Percentiles rank a stretch among this genome's conserved stretches.
phyloP scores from a whole-genome alignment of 768 basidiomycete species.

The Naganishia friedmannii region DNA sequence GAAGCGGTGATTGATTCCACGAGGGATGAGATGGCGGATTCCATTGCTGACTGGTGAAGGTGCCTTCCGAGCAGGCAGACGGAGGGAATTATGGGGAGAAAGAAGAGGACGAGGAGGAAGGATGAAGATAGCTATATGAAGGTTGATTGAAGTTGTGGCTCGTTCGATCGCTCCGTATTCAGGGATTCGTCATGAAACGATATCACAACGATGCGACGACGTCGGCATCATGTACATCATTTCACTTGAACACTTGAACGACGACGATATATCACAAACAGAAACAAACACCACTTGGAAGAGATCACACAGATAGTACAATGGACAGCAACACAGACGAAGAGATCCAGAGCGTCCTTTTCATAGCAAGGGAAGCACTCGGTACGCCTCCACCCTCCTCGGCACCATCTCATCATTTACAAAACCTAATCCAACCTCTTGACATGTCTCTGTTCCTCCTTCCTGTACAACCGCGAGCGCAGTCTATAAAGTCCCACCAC shows the following conservation, averaged over 20 bases:
- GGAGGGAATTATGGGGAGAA: too few relatives aligned
- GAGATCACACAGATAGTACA: background rate
- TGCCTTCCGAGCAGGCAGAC: background rate
- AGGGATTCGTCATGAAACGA: constrained; percentile 1
- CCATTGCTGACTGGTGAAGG: background rate
- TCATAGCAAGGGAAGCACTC: constrained; percentile 17
- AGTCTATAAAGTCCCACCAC: constrained; percentile 90
- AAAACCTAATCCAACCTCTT: background rate
- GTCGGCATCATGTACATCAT: too few relatives aligned
- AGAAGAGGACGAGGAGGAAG: background rate
- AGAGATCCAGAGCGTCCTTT: constrained; percentile 15
- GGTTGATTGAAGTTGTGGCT: too few relatives aligned
- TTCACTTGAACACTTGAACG: too few relatives aligned
- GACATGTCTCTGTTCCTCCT: too few relatives aligned
- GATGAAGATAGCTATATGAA: background rate
- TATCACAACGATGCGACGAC: background rate
- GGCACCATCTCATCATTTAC: background rate
- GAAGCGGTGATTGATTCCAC: background rate
- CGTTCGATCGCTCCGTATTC: background rate
- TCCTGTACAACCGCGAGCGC: constrained; percentile 10
- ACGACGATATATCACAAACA: background rate
- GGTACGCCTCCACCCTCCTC: background rate
- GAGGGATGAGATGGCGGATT: background rate
- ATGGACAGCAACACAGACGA: constrained; percentile 2
- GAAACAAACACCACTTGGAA: background rate